Percentiles rank a stretch among this genome's conserved stretches.
Conservation (phyloP, 2,329 filamentous ascomycete species). For the Colletotrichum lini region DNA sequence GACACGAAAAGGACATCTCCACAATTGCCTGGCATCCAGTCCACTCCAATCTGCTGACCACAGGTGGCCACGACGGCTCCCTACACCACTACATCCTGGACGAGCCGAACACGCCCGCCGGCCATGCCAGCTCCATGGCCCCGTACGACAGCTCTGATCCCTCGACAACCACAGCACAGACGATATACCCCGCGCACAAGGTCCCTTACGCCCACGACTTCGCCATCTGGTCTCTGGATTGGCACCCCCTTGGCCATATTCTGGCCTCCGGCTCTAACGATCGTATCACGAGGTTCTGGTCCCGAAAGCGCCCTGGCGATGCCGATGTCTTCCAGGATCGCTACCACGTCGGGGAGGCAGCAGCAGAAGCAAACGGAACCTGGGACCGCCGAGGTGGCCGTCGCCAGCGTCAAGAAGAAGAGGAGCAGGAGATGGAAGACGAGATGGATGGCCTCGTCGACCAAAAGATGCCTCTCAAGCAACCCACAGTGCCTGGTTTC, state of each 20-base stretch:
- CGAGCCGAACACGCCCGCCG: constrained; percentile 88
- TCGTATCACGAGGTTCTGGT: constrained; percentile 97
- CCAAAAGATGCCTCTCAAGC: constrained; percentile 82
- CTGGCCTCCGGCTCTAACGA: constrained; percentile 97
- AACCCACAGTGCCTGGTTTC: constrained; percentile 64
- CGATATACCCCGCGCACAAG: constrained; percentile 92
- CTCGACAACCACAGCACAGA: constrained; percentile 83
- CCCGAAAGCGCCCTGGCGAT: constrained; percentile 89
- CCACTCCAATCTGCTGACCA: constrained; percentile 89
- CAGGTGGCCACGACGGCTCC: constrained; percentile 90
- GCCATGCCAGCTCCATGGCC: constrained; percentile 79
- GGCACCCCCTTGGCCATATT: constrained; percentile 97
- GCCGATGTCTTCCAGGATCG: constrained; percentile 88
- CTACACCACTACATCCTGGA: constrained; percentile 96
- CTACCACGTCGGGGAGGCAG: constrained; percentile 95
- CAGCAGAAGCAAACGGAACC: constrained; percentile 94
- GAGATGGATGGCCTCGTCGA: constrained; percentile 94
- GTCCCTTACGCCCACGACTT: constrained; percentile 92
- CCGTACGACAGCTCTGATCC: constrained; percentile 91
- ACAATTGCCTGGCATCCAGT: constrained; percentile 95
- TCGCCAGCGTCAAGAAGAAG: constrained; percentile 87
- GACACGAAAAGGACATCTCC: constrained; percentile 96
- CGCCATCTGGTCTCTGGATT: constrained; percentile 97
- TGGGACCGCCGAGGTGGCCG: constrained; percentile 87
- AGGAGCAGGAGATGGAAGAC: constrained; percentile 93